These are phyloP conservation scores for Dendrobium huoshanense DNA, from an alignment of 106 monocot species.

Conservation along the genomic window DNA sequence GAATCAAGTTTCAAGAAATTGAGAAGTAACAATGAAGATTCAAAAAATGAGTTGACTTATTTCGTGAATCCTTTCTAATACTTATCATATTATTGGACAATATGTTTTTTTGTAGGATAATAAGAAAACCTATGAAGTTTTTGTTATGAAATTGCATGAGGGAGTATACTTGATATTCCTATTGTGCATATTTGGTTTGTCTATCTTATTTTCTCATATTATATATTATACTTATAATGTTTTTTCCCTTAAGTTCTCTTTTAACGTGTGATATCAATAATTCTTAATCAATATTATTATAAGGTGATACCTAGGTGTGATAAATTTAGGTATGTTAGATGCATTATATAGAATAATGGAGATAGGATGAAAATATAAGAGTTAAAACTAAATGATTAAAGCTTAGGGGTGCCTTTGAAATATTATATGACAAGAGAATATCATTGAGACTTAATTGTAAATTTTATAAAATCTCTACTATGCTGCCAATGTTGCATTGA, in stretches of 20 bases:
- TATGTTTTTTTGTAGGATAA: background rate
- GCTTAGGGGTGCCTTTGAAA: too few species aligned
- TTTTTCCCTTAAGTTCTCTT: background rate
- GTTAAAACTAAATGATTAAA: too few species aligned
- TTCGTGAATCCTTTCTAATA: background rate
- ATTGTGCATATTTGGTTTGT: background rate
- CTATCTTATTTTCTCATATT: background rate
- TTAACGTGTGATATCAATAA: background rate
- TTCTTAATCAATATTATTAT: too few species aligned
- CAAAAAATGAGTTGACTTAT: background rate
- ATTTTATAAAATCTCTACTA: too few species aligned
- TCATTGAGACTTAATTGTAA: too few species aligned
- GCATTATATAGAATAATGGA: too few species aligned
- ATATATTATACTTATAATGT: background rate
- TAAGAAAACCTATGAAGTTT: background rate
- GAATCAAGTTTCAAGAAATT: background rate
- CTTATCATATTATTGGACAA: background rate
- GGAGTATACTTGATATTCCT: background rate
- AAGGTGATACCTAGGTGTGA: too few species aligned
- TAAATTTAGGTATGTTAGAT: too few species aligned
- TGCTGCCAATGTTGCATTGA: too few species aligned
- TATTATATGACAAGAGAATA: too few species aligned
- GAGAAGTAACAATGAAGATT: background rate
- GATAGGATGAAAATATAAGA: too few species aligned
- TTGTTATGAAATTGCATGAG: background rate